Evolutionary conservation across 805 yeast species (phyloP).

Genomic region (Candida koratica): DNA sequence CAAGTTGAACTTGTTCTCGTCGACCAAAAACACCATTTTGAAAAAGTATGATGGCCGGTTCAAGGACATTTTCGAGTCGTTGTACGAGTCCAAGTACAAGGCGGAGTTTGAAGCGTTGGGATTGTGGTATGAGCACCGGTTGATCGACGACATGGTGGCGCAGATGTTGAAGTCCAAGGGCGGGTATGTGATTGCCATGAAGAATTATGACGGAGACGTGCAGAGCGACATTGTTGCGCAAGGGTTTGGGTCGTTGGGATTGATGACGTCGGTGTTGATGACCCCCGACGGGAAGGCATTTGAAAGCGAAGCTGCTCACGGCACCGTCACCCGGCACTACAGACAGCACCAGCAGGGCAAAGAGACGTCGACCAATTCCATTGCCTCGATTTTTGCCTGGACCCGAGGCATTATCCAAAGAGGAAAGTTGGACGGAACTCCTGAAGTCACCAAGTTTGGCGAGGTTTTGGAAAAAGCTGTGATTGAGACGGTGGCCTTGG

Average conservation of each 20-base stretch:
- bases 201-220: conserved; percentile 97
- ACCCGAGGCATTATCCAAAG: conserved; percentile 89
- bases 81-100: conserved; percentile 71
- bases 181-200: conserved; percentile 92
- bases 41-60: conserved; percentile 93
- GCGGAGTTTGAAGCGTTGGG: conserved; percentile 67
- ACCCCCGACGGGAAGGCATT: conserved; percentile 96
- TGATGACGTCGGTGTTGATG: conserved; percentile 95
- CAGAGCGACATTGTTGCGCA: conserved; percentile 96
- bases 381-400: conserved; percentile 98
- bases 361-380: conserved; percentile 95
- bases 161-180: conserved; percentile 96
- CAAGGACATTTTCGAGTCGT: conserved; percentile 84
- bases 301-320: conserved; percentile 98
- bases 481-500: conserved; percentile 76
- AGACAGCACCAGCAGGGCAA: conserved; percentile 95
- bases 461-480: conserved; percentile 77
- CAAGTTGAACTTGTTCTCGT: conserved; percentile 74
- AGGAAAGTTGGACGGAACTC: conserved; percentile 83
- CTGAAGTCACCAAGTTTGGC: conserved; percentile 80
- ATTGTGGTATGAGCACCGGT: conserved; percentile 96
- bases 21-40: conserved; percentile 92
- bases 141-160: conserved; percentile 98
- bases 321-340: conserved; percentile 95
- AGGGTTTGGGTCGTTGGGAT: conserved; percentile 94